Conservation (phyloP, 2,329 filamentous ascomycete genomes). For the Talaromyces sp. region DNA sequence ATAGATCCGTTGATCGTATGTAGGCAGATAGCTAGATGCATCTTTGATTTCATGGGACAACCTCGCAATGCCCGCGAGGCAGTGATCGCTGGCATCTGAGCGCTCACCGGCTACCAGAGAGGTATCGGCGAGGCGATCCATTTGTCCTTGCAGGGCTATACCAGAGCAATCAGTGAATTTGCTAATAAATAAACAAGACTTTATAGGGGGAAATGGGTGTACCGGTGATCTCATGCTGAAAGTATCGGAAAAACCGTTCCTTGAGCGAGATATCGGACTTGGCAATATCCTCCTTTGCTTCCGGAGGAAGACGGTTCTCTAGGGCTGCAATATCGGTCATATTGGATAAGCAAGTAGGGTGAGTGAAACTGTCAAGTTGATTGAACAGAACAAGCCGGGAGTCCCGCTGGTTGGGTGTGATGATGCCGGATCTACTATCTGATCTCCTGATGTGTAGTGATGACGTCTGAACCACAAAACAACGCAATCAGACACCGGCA, state of each 20-base stretch:
- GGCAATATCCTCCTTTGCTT: conserved; percentile 28
- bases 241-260: conserved; percentile 79
- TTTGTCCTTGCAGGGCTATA: conserved; percentile 70
- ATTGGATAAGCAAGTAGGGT: not conserved
- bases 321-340: conserved; percentile 30
- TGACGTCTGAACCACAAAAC: conserved; percentile 12
- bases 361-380: not conserved
- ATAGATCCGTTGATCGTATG: conserved; percentile 86
- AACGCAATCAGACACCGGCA: conserved; percentile 3
- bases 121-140: conserved; percentile 61
- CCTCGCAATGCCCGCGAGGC: conserved; percentile 71
- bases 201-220: conserved; percentile 21
- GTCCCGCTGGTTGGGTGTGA: not conserved
- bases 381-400: not conserved
- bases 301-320: conserved; percentile 24
- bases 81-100: conserved; percentile 73
- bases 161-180: not conserved
- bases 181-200: not conserved
- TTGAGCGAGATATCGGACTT: conserved; percentile 51
- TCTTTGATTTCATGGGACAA: conserved; percentile 83
- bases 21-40: conserved; percentile 73
- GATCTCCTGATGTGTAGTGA: conserved; percentile 12
- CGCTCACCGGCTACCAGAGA: conserved; percentile 67
- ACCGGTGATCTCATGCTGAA: conserved; percentile 71
- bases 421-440: not conserved